phyloP scores from a whole-genome alignment of 2,329 filamentous ascomycete genomes.

The Fusarium continuum region DNA sequence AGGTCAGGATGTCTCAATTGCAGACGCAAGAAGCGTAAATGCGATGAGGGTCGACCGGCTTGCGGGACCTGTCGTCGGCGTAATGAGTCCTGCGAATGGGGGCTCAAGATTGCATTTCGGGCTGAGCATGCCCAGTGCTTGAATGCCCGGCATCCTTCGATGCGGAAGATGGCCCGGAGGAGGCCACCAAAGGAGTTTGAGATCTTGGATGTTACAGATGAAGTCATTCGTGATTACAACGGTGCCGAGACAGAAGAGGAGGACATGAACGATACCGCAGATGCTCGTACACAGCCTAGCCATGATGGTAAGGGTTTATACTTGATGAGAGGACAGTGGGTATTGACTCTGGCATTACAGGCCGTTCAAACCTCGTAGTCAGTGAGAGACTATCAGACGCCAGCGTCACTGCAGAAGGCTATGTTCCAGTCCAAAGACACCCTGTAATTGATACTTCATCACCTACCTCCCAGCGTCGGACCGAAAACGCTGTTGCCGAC shows the following conservation, averaged over 20 bases:
- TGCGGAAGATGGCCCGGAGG: slow-evolving; percentile 44
- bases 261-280: slow-evolving; percentile 18
- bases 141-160: slow-evolving; percentile 47
- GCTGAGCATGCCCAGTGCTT: slow-evolving; percentile 50
- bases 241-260: slow-evolving; percentile 38
- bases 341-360: not conserved
- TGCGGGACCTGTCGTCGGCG: slow-evolving; percentile 49
- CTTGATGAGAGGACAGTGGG: accelerated
- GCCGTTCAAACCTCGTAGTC: not conserved
- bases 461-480: slow-evolving; percentile 43
- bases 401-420: slow-evolving; percentile 8
- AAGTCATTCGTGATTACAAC: slow-evolving; percentile 51
- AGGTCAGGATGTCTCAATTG: slow-evolving; percentile 52
- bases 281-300: not conserved
- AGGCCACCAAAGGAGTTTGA: slow-evolving; percentile 45
- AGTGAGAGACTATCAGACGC: not conserved
- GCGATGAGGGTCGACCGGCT: slow-evolving; percentile 49
- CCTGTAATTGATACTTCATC: slow-evolving; percentile 15
- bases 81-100: slow-evolving; percentile 50
- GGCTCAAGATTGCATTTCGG: slow-evolving; percentile 51
- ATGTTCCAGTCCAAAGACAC: slow-evolving; percentile 6
- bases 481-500: slow-evolving; percentile 50
- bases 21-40: slow-evolving; percentile 52
- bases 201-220: slow-evolving; percentile 50
- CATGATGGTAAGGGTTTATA: slow-evolving; percentile 7